Evolutionary conservation across 1,139 yeast genomes (phyloP), one percentile per base, ranked within the genome.

Genomic region (Candida sp.): DNA sequence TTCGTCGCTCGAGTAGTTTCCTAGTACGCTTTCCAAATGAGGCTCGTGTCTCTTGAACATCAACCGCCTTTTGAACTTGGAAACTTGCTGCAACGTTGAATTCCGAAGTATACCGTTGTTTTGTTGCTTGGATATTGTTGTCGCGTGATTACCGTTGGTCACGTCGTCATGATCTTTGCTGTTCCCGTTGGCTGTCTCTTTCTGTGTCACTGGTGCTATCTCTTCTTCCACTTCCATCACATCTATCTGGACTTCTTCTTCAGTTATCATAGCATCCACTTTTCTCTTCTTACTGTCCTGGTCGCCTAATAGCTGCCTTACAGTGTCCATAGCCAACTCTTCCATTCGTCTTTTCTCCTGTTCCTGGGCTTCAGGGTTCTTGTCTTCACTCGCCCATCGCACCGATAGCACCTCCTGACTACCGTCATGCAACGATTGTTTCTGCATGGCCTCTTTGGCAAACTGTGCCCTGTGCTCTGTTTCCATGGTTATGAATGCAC

Each of bases 341-440:
- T 77, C 80, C 49, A 69, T 47, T 39, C 68, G 61, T 41, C 75
- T 67, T 61, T 80, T 71, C 52, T 81, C 83, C 49, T 84, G 72
- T 45, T 72, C 72, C 58, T 81, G 80, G 0, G 94, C 88, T 3
- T 72, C 74, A 0, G 96, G 96, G 60, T 86, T 88, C 0, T 96
- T 96, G 64, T 90, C 97, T 50, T 88, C 94, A 52, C 83, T 85
- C 0, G 98, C 97, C 98, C 98, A 94, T 55, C 92, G 79, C 2
- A 93, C 83, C 55, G 78, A 80, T 48, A 93, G 65, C 0, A 89
- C 77, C 54, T 90, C 96, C 46, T 83, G 78, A 25, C 54, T 42
- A 12, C 42, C 49, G 7, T 80, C 85, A 26, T 72, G 74, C 30
- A 93, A 68, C 5, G 90, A 79, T 64, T 94, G 98, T 50, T 86